Conservation (phyloP, 176 grass and related monocot species). For the Cenchrus fungigraminus region DNA sequence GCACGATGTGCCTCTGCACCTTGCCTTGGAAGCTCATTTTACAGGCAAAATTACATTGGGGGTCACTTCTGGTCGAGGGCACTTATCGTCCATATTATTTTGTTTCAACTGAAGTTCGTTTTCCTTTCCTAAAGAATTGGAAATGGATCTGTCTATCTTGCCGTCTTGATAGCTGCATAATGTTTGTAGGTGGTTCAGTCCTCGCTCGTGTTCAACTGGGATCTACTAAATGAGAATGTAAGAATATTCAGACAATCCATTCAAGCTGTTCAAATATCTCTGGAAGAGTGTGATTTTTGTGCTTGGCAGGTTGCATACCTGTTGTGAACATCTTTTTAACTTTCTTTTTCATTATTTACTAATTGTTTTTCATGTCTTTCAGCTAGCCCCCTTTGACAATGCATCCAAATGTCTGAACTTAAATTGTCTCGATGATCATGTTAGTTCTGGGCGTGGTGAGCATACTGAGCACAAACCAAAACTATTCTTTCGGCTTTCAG, state of each 20-base stretch:
- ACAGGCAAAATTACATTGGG: neutral
- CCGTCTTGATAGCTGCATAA: neutral
- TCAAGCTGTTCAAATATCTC: neutral
- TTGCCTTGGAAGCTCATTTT: slow-evolving; percentile 5
- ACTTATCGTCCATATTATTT: slow-evolving; percentile 3
- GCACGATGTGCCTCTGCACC: neutral
- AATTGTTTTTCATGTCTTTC: neutral
- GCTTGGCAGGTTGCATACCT: slow-evolving; percentile 9
- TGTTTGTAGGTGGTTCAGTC: neutral
- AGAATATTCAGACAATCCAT: neutral
- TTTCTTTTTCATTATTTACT: slow-evolving; percentile 28
- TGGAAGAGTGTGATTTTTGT: slow-evolving; percentile 15
- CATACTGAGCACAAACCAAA: neutral
- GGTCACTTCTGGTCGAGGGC: neutral
- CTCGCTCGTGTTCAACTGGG: neutral
- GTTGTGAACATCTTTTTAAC: neutral
- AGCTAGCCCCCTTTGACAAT: neutral
- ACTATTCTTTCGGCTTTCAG: neutral
- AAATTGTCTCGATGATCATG: neutral
- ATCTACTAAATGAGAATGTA: neutral
- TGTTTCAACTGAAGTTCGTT: slow-evolving; percentile 12
- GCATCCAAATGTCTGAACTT: slow-evolving; percentile 1
- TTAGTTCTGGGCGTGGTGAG: neutral
- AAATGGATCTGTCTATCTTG: neutral
- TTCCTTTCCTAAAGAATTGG: neutral